Conservation (phyloP, 78 protist genomes). For the Dictyostelium citrinum region DNA sequence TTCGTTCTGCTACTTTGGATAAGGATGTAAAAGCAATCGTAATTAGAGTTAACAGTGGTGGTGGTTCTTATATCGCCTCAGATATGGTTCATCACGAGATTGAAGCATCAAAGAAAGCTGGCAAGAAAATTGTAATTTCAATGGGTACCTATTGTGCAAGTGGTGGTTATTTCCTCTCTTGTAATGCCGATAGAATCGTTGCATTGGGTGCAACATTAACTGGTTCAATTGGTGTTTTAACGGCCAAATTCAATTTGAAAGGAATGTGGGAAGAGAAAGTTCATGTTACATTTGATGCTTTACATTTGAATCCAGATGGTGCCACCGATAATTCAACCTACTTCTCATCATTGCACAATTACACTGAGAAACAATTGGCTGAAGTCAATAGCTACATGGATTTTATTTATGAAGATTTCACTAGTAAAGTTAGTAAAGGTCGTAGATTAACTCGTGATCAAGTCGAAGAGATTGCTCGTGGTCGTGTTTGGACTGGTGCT, state of each 20-base stretch:
- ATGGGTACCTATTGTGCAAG: conserved; percentile 63
- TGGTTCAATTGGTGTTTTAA: conserved; percentile 76
- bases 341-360: conserved; percentile 33
- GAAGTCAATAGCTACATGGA: conserved; percentile 4
- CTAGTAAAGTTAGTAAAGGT: conserved; percentile 33
- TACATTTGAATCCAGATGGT: conserved; percentile 13
- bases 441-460: conserved; percentile 21
- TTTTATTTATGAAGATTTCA: conserved; percentile 38
- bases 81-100: conserved; percentile 39
- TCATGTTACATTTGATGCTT: conserved; percentile 19
- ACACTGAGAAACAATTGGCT: conserved; percentile 2
- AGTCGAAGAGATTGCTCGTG: conserved; percentile 60
- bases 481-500: conserved; percentile 75
- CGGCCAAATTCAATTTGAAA: conserved; percentile 31
- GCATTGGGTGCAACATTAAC: conserved; percentile 56
- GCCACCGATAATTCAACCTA: not conserved
- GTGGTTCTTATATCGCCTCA: conserved; percentile 48
- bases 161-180: conserved; percentile 76
- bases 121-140: conserved; percentile 35
- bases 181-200: conserved; percentile 72
- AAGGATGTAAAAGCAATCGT: conserved; percentile 46
- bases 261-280: conserved; percentile 7
- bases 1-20: conserved; percentile 36
- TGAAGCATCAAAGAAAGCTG: conserved; percentile 35
- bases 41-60: conserved; percentile 19